phyloP scores from a whole-genome alignment of 202 grass and related monocot species.

The Zoysia matrella region DNA sequence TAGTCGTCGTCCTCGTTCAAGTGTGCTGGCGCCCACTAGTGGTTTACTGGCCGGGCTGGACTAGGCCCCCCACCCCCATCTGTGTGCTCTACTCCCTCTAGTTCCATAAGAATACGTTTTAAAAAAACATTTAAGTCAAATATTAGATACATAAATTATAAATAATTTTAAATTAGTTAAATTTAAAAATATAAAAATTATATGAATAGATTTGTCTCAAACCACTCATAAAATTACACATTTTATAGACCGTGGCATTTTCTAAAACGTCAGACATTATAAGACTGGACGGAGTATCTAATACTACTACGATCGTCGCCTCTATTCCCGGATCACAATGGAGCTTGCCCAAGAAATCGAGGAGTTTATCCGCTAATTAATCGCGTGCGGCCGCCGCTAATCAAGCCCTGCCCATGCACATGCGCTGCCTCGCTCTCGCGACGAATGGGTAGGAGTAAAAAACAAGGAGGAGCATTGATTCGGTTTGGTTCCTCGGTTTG shows the following conservation, averaged over 20 bases:
- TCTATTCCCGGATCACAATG: neutral
- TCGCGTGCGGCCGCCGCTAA: slow-evolving; percentile 40
- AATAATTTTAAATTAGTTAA: too few species aligned
- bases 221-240: too few species aligned
- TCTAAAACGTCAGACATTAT: too few species aligned
- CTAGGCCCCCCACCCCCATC: slow-evolving; percentile 31
- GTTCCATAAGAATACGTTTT: too few species aligned
- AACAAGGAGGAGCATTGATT: slow-evolving; percentile 29
- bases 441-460: slow-evolving; percentile 3
- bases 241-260: too few species aligned
- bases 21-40: slow-evolving; percentile 55
- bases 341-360: neutral
- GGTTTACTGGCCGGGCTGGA: slow-evolving; percentile 39
- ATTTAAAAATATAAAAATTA: too few species aligned
- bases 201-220: too few species aligned
- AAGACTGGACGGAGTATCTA: too few species aligned
- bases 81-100: neutral
- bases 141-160: too few species aligned
- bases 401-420: slow-evolving; percentile 59
- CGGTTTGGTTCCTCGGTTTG: slow-evolving; percentile 34
- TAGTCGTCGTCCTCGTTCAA: slow-evolving; percentile 43
- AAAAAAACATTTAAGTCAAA: too few species aligned
- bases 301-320: neutral
- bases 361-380: slow-evolving; percentile 37
- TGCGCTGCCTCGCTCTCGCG: slow-evolving; percentile 29